These are phyloP conservation scores for Plectranthus barbatus DNA, from an alignment of 257 asterid species.

Conservation along the genomic window DNA sequence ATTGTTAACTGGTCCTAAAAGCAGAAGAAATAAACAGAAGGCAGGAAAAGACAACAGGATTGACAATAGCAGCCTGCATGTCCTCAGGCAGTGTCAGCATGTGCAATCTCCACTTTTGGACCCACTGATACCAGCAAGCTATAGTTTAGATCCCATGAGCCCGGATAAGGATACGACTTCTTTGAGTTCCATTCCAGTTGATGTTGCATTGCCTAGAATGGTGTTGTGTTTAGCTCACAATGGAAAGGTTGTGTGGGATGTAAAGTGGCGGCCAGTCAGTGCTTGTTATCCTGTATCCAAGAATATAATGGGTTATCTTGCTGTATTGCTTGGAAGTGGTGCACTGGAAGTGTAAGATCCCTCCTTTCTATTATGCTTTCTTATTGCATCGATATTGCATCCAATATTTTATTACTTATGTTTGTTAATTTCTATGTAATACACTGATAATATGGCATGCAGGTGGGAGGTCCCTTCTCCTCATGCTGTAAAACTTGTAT, in stretches of 20 bases:
- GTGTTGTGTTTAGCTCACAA: conserved; percentile 83
- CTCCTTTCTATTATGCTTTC: not conserved
- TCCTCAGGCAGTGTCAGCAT: conserved; percentile 22
- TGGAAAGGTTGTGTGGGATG: conserved; percentile 91
- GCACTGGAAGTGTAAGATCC: conserved; percentile 84
- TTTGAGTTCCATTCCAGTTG: conserved; percentile 31
- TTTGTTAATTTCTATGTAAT: not conserved
- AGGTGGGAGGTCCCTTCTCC: conserved; percentile 99
- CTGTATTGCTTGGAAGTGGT: conserved; percentile 90
- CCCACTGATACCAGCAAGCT: conserved; percentile 16
- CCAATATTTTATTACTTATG: not conserved
- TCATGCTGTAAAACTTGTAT: conserved; percentile 46
- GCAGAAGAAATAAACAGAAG: conserved; percentile 22
- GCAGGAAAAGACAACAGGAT: conserved; percentile 18
- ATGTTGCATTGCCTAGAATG: conserved; percentile 80
- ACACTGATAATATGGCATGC: conserved; percentile 17
- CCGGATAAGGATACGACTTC: conserved; percentile 17
- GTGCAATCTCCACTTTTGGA: conserved; percentile 22
- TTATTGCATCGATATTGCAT: conserved; percentile 1
- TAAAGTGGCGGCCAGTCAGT: conserved; percentile 78
- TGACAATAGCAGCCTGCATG: conserved; percentile 16
- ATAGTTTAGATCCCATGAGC: conserved; percentile 19
- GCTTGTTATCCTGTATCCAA: conserved; percentile 36
- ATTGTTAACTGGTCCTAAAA: conserved; percentile 16
- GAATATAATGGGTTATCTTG: conserved; percentile 84